Conservation (phyloP, 2,329 filamentous ascomycete species). For the Trichoderma arundinaceum region DNA sequence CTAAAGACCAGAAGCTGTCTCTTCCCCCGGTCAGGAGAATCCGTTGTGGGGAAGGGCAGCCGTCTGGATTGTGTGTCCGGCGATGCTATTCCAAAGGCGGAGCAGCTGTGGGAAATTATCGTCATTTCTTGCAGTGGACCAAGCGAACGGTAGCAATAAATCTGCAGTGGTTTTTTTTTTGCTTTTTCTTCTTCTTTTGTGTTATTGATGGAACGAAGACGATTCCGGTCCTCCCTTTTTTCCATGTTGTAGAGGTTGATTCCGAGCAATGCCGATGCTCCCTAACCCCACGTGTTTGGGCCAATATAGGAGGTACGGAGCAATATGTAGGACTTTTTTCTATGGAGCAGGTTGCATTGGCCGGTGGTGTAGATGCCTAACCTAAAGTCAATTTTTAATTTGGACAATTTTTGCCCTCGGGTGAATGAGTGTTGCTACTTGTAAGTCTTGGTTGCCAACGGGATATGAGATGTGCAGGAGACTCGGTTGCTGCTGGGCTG, state of each 20-base stretch:
- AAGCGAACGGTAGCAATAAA: conserved; percentile 6
- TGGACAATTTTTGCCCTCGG: background rate
- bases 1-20: no score
- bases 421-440: no score
- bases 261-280: conserved; percentile 26
- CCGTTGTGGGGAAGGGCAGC: conserved; percentile 8
- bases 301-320: conserved; percentile 8
- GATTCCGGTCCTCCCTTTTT: background rate
- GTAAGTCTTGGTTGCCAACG: no score
- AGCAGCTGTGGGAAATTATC: conserved; percentile 25
- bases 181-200: background rate
- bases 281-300: conserved; percentile 26
- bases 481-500: background rate
- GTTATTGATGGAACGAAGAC: background rate
- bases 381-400: background rate
- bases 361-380: conserved; percentile 22
- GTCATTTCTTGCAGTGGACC: conserved; percentile 31
- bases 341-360: background rate
- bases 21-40: conserved; percentile 27
- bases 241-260: background rate
- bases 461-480: no score
- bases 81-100: conserved; percentile 14
- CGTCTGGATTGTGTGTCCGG: background rate
- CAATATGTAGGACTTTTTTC: background rate
- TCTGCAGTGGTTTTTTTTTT: conserved; percentile 13